Evolutionary conservation across 805 yeast genomes (phyloP).

Genomic region (Hanseniaspora meyeri): DNA sequence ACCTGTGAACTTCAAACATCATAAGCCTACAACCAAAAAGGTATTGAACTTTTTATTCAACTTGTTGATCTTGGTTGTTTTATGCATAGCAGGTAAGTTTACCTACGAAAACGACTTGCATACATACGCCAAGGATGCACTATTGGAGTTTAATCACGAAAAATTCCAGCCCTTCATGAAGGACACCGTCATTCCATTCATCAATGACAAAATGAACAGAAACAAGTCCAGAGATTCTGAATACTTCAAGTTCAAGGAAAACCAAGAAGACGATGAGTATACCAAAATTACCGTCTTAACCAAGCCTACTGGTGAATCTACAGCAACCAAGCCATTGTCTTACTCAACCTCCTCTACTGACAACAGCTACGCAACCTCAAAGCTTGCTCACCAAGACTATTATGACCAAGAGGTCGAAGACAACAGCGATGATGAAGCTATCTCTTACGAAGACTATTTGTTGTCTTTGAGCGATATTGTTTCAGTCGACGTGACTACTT

Average conservation of each 20-base stretch:
- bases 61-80: slow-evolving; percentile 19
- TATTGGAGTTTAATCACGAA: neutral
- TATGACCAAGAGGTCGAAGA: neutral
- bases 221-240: neutral
- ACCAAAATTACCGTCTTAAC: slow-evolving; percentile 2
- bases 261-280: neutral
- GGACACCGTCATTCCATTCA: slow-evolving; percentile 4
- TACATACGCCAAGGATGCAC: slow-evolving; percentile 12
- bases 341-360: neutral
- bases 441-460: slow-evolving; percentile 5
- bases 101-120: slow-evolving; percentile 22
- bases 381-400: neutral
- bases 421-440: neutral
- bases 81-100: slow-evolving; percentile 21
- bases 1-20: slow-evolving; percentile 38
- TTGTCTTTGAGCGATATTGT: slow-evolving; percentile 6
- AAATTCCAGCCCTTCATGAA: neutral
- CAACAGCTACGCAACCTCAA: neutral
- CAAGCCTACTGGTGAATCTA: neutral
- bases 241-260: slow-evolving; percentile 8
- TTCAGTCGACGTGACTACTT: slow-evolving; percentile 1
- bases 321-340: neutral
- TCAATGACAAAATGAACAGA: neutral
- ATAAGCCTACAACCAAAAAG: slow-evolving; percentile 22
- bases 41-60: slow-evolving; percentile 21